Percentiles rank a stretch among this genome's conserved stretches.
phyloP scores from a whole-genome alignment of 768 basidiomycete species.

The Mycena indigotica region DNA sequence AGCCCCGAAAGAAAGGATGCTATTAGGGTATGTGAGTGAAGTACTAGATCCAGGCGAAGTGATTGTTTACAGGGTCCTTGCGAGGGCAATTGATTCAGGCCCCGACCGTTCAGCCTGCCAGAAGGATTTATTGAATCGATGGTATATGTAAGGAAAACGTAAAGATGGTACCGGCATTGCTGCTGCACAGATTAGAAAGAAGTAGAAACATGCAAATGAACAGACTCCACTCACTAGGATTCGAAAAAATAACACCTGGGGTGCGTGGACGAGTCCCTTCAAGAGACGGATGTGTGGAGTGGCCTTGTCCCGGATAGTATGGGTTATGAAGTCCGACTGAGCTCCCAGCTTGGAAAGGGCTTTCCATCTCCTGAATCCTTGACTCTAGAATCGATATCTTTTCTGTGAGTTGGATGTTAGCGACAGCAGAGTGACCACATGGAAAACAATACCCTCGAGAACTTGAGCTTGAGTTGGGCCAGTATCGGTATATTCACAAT shows the following conservation, averaged over 20 bases:
- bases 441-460: neutral
- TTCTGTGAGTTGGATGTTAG: neutral
- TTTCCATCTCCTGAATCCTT: neutral
- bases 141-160: neutral
- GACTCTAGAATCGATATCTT: neutral
- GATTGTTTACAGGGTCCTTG: neutral
- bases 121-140: neutral
- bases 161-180: neutral
- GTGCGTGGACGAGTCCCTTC: too few relatives aligned
- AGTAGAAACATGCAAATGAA: neutral
- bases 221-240: neutral
- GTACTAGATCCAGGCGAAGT: neutral
- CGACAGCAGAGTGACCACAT: neutral
- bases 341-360: neutral
- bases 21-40: neutral
- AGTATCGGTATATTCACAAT: neutral
- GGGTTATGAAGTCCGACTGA: neutral
- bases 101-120: neutral
- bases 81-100: neutral
- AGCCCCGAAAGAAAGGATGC: neutral
- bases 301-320: neutral
- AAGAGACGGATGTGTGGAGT: neutral
- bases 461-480: neutral
- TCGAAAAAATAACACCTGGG: neutral
- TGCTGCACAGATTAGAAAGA: too few relatives aligned